These are phyloP conservation scores for Torulaspora maleeae DNA, from an alignment of 805 yeast genomes.

Conservation along the genomic window DNA sequence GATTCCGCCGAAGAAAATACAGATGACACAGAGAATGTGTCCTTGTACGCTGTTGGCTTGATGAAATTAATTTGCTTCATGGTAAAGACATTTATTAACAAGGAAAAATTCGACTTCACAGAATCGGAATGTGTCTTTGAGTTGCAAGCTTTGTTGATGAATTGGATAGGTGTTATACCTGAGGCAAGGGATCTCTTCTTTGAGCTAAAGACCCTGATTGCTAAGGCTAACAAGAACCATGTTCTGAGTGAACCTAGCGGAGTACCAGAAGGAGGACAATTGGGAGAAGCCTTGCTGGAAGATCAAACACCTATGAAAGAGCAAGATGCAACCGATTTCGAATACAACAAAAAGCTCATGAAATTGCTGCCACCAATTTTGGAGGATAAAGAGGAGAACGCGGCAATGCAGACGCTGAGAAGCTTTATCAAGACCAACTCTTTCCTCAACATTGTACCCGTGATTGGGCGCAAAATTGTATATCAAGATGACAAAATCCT, in stretches of 20 bases:
- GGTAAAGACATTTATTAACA: constrained; percentile 48
- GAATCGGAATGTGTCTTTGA: constrained; percentile 55
- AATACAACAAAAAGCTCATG: constrained; percentile 22
- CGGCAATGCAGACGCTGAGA: constrained; percentile 25
- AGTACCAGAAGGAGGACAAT: not conserved
- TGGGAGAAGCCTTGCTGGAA: not conserved
- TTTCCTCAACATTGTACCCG: constrained; percentile 21
- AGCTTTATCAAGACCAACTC: constrained; percentile 27
- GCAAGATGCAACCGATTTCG: constrained; percentile 5
- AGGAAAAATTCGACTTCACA: constrained; percentile 42
- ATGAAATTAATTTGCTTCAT: constrained; percentile 58
- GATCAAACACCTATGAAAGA: not conserved
- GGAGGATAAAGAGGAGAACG: constrained; percentile 20
- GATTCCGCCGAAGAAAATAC: constrained; percentile 15
- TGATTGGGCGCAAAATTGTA: constrained; percentile 25
- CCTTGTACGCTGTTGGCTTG: constrained; percentile 38
- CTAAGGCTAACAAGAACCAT: not conserved
- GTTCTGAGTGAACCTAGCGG: not conserved
- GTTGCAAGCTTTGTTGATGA: constrained; percentile 54
- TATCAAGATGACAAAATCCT: constrained; percentile 24
- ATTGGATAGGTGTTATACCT: constrained; percentile 59
- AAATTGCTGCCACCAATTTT: constrained; percentile 23
- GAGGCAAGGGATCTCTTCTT: constrained; percentile 61
- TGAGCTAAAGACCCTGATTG: constrained; percentile 27
- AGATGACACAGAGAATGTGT: constrained; percentile 25